These are phyloP conservation scores for Fusarium hainanense DNA, from an alignment of 2,329 filamentous ascomycete genomes.

Conservation along the genomic window DNA sequence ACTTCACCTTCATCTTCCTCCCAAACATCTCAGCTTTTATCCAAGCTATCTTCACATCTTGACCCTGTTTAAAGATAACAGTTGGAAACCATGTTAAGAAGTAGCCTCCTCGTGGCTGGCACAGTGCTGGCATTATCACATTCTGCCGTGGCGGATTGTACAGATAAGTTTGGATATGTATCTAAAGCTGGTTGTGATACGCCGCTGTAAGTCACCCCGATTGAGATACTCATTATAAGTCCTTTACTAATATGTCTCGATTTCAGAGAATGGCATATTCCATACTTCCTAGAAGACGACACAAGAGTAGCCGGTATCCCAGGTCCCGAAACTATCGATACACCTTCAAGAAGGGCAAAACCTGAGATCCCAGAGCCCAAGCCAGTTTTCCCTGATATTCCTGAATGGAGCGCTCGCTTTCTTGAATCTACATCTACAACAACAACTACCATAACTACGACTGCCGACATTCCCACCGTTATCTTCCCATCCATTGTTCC, in stretches of 20 bases:
- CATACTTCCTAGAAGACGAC: background rate
- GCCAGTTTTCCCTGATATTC: background rate
- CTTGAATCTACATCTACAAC: background rate
- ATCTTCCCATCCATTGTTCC: background rate
- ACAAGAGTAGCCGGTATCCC: background rate
- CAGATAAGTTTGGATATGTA: background rate
- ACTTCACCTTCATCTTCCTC: background rate
- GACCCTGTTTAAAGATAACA: background rate
- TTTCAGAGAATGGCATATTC: background rate
- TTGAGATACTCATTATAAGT: background rate
- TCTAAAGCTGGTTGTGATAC: background rate
- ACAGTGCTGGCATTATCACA: background rate
- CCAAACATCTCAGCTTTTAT: background rate
- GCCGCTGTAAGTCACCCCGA: background rate
- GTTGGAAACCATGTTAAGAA: conserved; percentile 3
- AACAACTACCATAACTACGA: background rate
- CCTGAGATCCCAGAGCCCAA: background rate
- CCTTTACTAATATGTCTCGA: background rate
- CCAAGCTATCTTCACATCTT: background rate
- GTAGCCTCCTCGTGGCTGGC: background rate
- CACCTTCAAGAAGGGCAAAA: background rate
- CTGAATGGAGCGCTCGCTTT: background rate
- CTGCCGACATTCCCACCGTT: background rate
- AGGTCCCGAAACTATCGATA: background rate
- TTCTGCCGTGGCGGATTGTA: fast-evolving